Percentiles rank a stretch among this genome's conserved stretches.
These are phyloP conservation scores for Solanum piurae DNA, from an alignment of 257 asterid species.

Conservation along the genomic window DNA sequence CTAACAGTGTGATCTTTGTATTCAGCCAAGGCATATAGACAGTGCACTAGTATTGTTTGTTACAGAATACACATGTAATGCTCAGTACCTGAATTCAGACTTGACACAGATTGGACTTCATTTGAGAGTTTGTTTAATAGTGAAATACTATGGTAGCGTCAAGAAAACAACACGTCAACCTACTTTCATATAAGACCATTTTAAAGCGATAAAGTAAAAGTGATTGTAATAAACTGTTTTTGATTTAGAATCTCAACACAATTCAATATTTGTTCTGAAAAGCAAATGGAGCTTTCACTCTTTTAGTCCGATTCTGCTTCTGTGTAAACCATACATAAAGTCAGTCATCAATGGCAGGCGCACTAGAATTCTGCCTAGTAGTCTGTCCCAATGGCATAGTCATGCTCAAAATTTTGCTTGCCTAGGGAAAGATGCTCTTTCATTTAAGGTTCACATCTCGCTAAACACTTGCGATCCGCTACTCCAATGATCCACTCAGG, in stretches of 20 bases:
- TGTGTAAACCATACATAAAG: too few species aligned
- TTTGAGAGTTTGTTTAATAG: not conserved
- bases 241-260: not conserved
- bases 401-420: too few species aligned
- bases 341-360: too few species aligned
- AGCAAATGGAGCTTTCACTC: too few species aligned
- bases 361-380: not conserved
- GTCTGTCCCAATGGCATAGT: not conserved
- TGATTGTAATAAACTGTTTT: not conserved
- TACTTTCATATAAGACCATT: not conserved
- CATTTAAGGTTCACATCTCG: not conserved
- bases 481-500: not conserved
- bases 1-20: too few species aligned
- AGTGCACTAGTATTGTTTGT: not conserved
- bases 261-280: too few species aligned
- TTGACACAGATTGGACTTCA: not conserved
- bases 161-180: not conserved
- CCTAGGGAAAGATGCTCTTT: too few species aligned
- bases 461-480: not conserved
- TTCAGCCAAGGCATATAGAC: too few species aligned
- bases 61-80: not conserved
- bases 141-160: not conserved
- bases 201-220: not conserved
- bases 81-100: not conserved
- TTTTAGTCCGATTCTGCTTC: too few species aligned